Evolutionary conservation across 2,329 filamentous ascomycete genomes (phyloP), one percentile per base, ranked within the genome.

Genomic region (Ophiostoma pallidulum): DNA sequence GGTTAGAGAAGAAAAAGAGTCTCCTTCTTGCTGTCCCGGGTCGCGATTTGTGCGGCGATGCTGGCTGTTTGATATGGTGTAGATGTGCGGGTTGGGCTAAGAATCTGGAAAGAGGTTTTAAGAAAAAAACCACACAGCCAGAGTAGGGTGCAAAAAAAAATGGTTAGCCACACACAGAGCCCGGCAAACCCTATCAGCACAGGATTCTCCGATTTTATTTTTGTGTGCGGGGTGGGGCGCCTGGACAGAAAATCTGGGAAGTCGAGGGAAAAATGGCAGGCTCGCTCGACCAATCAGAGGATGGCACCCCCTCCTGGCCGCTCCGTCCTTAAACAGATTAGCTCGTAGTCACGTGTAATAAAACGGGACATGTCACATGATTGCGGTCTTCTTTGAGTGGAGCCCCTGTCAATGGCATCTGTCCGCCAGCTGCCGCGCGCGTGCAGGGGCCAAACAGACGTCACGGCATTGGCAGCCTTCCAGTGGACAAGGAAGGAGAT

Each of bases 401-500:
- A n/a, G n/a, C n/a, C n/a, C n/a, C n/a, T n/a, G n/a, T n/a, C n/a
- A n/a, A n/a, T 47, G 45, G 8, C 39, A 41, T 4, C 40, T 50
- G 44, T 12, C 44, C 4, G 39, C 31, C 53, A 50, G 38, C 49
- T 52, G 49, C 28, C 45, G 37, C 4, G n/a, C n/a, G n/a, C 4
- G 8, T n/a, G 26, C 2, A 16, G 2, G 7, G 37, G 31, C 35
- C 8, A n/a, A 29, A 31, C 43, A 29, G 50, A 55, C 53, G 53
- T 55, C 51, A 55, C 48, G 44, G 16, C 29, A 42, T 26, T 51
- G 53, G 51, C 42, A 53, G 52, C 53, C 52, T 52, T 50, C 47
- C 45, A 24, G 14, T 43, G 14, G 32, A 20, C 20, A 20, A n/a
- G n/a, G 26, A 22, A 26, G 32, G 33, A 26, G 18, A 14, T 14